Evolutionary conservation across 2,329 filamentous ascomycete genomes (phyloP), one percentile per base, ranked within the genome.

Genomic region (Akanthomyces lecanii): DNA sequence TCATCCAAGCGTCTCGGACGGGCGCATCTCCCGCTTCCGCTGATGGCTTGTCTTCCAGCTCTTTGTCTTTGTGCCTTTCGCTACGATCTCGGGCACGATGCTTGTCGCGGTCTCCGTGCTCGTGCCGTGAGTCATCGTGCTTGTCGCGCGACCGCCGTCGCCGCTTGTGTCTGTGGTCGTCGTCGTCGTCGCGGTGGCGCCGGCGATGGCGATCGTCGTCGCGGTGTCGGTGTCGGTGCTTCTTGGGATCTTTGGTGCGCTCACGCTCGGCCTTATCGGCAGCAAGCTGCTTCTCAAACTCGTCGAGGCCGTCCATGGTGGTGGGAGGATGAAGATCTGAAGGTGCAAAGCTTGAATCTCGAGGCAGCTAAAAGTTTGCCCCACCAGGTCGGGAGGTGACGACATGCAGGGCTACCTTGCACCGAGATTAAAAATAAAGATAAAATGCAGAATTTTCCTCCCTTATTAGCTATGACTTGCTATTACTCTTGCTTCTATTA

Each of bases 1-100:
- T 89, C 95, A 99, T 99, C 93, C 96, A 99, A 0, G 89, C 85
- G 74, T 98, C 95, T 66, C 96, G 86, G 67, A 63, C 61, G 1
- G 40, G 61, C n/a, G 47, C 54, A 28, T 44, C 25, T 7, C 21
- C 21, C 0, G n/a, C n/a, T 5, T 21, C 61, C 18, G 21, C 21
- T 21, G 21, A 21, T 21, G 83, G 38, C 88, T 84, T 82, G 0
- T 78, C 74, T 5, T 77, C 74, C 1, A 68, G 70, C 62, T 82
- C 83, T 40, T 76, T 65, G 57, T 82, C 83, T 40, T 76, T 65
- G 58, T 78, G 71, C 44, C 73, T 74, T 3, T 69, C 67, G 40
- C 69, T 66, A 16, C 64, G 64, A 44, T 71, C 66, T 21, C 60
- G 66, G 23, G 70, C 69, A 12, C 69, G 65, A n/a, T 72, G 65